Conservation (phyloP, 2,329 filamentous ascomycete species). For the Cladosporium sp. region DNA sequence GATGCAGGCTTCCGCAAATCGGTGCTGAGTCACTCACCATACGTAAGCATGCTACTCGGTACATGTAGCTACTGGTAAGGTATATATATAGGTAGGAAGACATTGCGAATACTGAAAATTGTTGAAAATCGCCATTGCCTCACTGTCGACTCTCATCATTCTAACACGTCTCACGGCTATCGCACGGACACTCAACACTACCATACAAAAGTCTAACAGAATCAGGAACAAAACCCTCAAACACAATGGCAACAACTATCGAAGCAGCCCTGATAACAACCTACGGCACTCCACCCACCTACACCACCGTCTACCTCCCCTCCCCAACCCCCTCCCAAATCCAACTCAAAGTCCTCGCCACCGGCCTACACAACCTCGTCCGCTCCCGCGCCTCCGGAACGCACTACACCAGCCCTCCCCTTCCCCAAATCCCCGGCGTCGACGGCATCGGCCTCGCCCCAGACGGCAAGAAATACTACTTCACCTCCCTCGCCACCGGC, state of each 20-base stretch:
- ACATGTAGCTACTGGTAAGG: no score
- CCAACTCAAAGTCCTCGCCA: conserved; percentile 50
- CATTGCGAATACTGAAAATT: no score
- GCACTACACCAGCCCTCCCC: conserved; percentile 50
- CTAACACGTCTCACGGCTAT: no score
- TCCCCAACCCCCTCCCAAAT: conserved; percentile 36
- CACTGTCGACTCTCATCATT: no score
- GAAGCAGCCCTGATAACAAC: conserved; percentile 39
- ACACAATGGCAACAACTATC: conserved; percentile 22
- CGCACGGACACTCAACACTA: no score
- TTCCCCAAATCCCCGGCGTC: conserved; percentile 51
- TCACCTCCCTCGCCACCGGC: conserved; percentile 37
- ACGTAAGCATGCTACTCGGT: no score
- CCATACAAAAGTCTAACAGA: no score
- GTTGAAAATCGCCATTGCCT: no score
- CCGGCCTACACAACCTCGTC: conserved; percentile 53
- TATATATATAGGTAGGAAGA: no score
- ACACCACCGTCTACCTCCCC: conserved; percentile 28
- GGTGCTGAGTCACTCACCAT: no score
- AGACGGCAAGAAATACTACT: conserved; percentile 50
- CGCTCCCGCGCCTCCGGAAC: conserved; percentile 49
- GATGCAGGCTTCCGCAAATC: no score
- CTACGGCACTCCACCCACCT: conserved; percentile 37
- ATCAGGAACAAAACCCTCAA: not conserved
- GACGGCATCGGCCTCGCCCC: conserved; percentile 49